Base-by-base conservation (phyloP, 164 flowering plant species). In the Cinnamomum micranthum region DNA sequence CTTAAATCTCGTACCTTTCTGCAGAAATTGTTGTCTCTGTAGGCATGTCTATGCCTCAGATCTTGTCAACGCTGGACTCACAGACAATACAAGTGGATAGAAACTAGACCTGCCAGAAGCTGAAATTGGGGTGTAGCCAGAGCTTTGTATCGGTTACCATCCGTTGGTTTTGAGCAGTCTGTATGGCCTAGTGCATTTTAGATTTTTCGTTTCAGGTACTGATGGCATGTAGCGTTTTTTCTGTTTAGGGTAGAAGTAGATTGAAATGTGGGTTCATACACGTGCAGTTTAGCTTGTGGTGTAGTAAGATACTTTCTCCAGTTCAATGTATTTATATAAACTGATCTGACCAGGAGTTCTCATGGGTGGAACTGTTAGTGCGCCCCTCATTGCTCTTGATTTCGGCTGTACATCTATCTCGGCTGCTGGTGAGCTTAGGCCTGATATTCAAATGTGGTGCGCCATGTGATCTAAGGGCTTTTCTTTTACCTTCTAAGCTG, bases 41-140 rank as follows among this genome's bases (percentile, higher is more conserved):
- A 3, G 94, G 94, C 17, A 90, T 90, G 94, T 90, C 94, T 2
- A 90, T 90, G 94, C 94, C 92, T 4, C 92, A 83, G 82, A 85
- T 90, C 75, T 80, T 90, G 68, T 84, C 94, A 13, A 85, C 90
- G 2, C 50, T 90, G 72, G 94, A 88, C 62, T 41, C 85, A 15
- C 76, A 81, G 33, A 69, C 77, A 24, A 65, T 81, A 33, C 82
- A 81, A 31, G 73, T 78, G 23, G 89, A 87, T 50, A 85, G 86
- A 81, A 41, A 86, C 83, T 82, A 87, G 89, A 82, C 51, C 80
- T 17, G 75, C 80, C 71, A 83, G 87, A 78, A 84, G 80, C 78
- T 84, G 84, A 86, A 67, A 25, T 19, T 31, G 20, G 47, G 19
- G 11, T 23, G 12, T 12, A 24, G 9, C 17, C 41, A 33, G 19